These are phyloP conservation scores for Chenopodium suecicum DNA, from an alignment of 148 eudicot species.

Conservation along the genomic window DNA sequence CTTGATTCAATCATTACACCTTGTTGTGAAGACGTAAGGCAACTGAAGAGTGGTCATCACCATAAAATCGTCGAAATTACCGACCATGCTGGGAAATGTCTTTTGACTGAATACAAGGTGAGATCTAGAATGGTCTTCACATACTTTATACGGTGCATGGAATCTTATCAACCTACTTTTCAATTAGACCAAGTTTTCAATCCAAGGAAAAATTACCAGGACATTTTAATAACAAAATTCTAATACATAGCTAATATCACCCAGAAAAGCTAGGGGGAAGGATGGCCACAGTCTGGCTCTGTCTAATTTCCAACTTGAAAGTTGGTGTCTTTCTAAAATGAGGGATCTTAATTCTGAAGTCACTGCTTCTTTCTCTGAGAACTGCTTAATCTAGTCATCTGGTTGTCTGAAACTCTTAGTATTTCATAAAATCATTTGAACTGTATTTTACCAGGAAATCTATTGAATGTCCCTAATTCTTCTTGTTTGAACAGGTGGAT, in stretches of 20 bases:
- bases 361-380: neutral
- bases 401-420: neutral
- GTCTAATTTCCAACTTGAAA: neutral
- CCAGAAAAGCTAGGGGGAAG: too few relatives aligned
- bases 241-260: too few relatives aligned
- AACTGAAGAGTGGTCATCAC: constrained; percentile 75
- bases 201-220: too few relatives aligned
- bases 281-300: neutral
- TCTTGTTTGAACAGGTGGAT: constrained; percentile 59
- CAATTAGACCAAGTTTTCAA: too few relatives aligned
- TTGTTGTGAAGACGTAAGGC: constrained; percentile 82
- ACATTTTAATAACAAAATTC: too few relatives aligned
- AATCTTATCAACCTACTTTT: neutral
- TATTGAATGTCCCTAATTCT: neutral
- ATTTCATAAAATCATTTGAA: neutral
- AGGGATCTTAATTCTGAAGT: too few relatives aligned
- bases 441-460: neutral
- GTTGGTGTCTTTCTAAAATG: neutral
- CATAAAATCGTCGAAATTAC: constrained; percentile 86
- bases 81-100: constrained; percentile 83
- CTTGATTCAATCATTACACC: constrained; percentile 89
- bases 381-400: neutral
- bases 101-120: constrained; percentile 77
- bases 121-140: constrained; percentile 12
- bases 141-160: neutral